Conservation (phyloP, 2,329 filamentous ascomycete genomes). For the Nannizziopsis arthrosporioides region DNA sequence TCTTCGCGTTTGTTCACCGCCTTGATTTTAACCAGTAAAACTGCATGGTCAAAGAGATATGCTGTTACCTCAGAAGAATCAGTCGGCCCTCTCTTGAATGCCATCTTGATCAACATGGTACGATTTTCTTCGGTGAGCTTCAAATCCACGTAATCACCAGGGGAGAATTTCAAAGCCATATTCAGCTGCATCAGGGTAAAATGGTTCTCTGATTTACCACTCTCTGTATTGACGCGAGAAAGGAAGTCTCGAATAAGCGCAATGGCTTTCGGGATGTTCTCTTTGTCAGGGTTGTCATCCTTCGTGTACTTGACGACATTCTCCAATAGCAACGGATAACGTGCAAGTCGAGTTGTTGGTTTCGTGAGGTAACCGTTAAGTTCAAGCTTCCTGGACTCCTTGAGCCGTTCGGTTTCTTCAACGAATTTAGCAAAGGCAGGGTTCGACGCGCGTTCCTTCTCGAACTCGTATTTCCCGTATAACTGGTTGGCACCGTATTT, state of each 20-base stretch:
- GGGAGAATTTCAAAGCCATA: slow-evolving; percentile 78
- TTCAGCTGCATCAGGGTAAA: slow-evolving; percentile 91
- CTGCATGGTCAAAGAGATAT: slow-evolving; percentile 91
- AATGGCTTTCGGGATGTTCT: slow-evolving; percentile 84
- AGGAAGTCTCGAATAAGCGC: slow-evolving; percentile 76
- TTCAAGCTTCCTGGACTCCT: slow-evolving; percentile 92
- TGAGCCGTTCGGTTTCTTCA: slow-evolving; percentile 88
- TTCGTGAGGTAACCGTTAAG: slow-evolving; percentile 97
- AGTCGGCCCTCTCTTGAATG: slow-evolving; percentile 81
- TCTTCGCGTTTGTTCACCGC: slow-evolving; percentile 87
- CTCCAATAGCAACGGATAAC: slow-evolving; percentile 85
- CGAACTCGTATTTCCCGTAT: slow-evolving; percentile 95
- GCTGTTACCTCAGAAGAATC: slow-evolving; percentile 84
- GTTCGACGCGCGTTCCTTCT: slow-evolving; percentile 85
- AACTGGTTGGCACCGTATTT: slow-evolving; percentile 91
- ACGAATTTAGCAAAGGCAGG: slow-evolving; percentile 79
- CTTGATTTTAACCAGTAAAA: slow-evolving; percentile 83
- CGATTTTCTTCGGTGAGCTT: slow-evolving; percentile 89
- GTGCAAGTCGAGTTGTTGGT: slow-evolving; percentile 84
- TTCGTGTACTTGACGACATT: slow-evolving; percentile 86
- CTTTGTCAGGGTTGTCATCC: slow-evolving; percentile 76
- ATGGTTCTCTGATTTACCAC: slow-evolving; percentile 92
- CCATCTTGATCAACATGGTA: slow-evolving; percentile 87
- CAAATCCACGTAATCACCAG: slow-evolving; percentile 82
- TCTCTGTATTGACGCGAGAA: slow-evolving; percentile 81